Evolutionary conservation across 768 basidiomycete species (phyloP).

Genomic region (Agrocybe chaxingu): DNA sequence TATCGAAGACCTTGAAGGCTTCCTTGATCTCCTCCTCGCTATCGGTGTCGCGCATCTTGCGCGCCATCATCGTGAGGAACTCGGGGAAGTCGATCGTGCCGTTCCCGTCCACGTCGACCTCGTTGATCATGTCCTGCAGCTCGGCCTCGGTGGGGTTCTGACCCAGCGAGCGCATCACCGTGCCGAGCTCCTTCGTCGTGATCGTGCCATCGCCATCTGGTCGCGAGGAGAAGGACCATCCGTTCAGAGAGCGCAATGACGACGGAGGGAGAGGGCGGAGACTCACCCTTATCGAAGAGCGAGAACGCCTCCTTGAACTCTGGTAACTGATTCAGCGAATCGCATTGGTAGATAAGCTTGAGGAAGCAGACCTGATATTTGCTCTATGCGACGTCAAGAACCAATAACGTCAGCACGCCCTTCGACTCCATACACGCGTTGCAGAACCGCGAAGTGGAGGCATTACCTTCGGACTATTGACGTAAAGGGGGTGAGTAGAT

Average conservation of each 20-base stretch:
- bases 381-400: slow-evolving; percentile 48
- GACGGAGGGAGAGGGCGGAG: slow-evolving; percentile 12
- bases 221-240: slow-evolving; percentile 8
- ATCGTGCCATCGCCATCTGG: slow-evolving; percentile 49
- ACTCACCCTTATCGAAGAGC: slow-evolving; percentile 88
- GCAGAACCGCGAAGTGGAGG: slow-evolving; percentile 8
- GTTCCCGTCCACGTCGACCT: slow-evolving; percentile 41
- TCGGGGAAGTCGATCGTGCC: slow-evolving; percentile 47
- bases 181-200: slow-evolving; percentile 45
- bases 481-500: slow-evolving; percentile 11
- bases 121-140: slow-evolving; percentile 47
- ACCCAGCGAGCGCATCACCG: slow-evolving; percentile 47
- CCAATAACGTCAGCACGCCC: slow-evolving; percentile 1
- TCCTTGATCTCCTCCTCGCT: slow-evolving; percentile 45
- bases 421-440: slow-evolving; percentile 8
- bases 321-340: background rate
- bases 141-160: slow-evolving; percentile 47
- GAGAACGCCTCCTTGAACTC: slow-evolving; percentile 99
- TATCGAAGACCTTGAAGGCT: slow-evolving; percentile 78
- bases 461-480: slow-evolving; percentile 54
- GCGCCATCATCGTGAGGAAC: slow-evolving; percentile 45
- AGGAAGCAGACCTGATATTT: slow-evolving; percentile 72
- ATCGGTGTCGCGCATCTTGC: slow-evolving; percentile 35
- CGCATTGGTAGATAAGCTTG: background rate
- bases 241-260: slow-evolving; percentile 3